These are phyloP conservation scores for Pichia ethanolica DNA, from an alignment of 805 yeast genomes.

Conservation along the genomic window DNA sequence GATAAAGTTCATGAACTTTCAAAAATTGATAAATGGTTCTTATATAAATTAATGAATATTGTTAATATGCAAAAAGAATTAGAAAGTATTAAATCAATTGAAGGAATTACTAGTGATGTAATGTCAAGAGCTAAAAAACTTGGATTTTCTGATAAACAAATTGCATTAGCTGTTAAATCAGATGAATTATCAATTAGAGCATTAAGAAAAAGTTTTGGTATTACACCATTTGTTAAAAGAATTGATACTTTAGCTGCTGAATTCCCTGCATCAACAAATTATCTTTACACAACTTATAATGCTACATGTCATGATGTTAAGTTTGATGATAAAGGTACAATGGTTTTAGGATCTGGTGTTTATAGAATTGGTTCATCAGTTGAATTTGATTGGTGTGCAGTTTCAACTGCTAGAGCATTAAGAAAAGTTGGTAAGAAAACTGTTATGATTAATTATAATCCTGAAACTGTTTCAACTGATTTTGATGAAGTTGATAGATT, in stretches of 20 bases:
- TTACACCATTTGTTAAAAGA: slow-evolving; percentile 90
- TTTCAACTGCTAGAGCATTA: slow-evolving; percentile 88
- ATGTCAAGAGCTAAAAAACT: slow-evolving; percentile 79
- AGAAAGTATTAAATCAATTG: slow-evolving; percentile 53
- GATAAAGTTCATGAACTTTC: slow-evolving; percentile 88
- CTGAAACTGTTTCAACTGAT: slow-evolving; percentile 97
- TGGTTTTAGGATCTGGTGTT: slow-evolving; percentile 98
- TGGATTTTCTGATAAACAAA: slow-evolving; percentile 94
- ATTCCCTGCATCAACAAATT: slow-evolving; percentile 96
- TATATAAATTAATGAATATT: slow-evolving; percentile 86
- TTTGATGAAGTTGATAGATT: slow-evolving; percentile 97
- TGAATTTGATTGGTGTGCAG: slow-evolving; percentile 99
- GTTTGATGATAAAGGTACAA: slow-evolving; percentile 83
- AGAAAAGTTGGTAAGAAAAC: slow-evolving; percentile 84
- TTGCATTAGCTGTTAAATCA: slow-evolving; percentile 66
- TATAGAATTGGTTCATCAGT: slow-evolving; percentile 98
- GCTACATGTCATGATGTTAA: slow-evolving; percentile 79
- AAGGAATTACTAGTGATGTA: slow-evolving; percentile 57
- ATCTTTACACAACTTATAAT: slow-evolving; percentile 91
- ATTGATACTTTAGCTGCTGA: slow-evolving; percentile 98
- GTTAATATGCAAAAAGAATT: slow-evolving; percentile 82
- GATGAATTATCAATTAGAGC: slow-evolving; percentile 77
- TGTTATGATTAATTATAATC: slow-evolving; percentile 94
- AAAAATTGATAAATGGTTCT: slow-evolving; percentile 94
- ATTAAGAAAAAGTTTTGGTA: slow-evolving; percentile 70